These are phyloP conservation scores for Hypholoma sublateritium DNA, from an alignment of 768 basidiomycete genomes.

Conservation along the genomic window DNA sequence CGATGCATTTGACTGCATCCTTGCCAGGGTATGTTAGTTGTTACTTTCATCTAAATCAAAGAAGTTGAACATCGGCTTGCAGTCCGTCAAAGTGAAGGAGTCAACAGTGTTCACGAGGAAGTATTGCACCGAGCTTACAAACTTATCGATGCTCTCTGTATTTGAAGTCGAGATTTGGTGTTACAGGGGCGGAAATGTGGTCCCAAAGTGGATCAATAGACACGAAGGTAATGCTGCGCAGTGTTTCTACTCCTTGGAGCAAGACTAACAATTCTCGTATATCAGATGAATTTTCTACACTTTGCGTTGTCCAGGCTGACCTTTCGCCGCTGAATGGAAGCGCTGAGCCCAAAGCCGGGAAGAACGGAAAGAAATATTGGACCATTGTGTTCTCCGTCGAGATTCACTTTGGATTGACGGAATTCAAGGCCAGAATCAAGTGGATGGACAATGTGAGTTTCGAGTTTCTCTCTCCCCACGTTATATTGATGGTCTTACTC, in stretches of 20 bases:
- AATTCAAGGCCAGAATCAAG: constrained; percentile 81
- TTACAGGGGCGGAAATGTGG: constrained; percentile 68
- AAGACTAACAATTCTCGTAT: not conserved
- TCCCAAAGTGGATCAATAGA: constrained; percentile 76
- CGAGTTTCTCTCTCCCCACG: not conserved
- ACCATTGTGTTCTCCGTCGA: constrained; percentile 84
- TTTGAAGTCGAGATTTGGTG: constrained; percentile 89
- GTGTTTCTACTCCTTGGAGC: not conserved
- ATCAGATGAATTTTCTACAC: constrained; percentile 68
- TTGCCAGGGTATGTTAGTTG: constrained; percentile 53
- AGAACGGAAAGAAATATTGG: constrained; percentile 73
- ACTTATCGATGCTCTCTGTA: constrained; percentile 69
- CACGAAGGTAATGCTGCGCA: constrained; percentile 42
- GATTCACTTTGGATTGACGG: constrained; percentile 80
- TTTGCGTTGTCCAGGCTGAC: constrained; percentile 79
- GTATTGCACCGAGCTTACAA: constrained; percentile 81
- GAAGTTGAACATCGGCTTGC: constrained; percentile 2
- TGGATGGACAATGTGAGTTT: constrained; percentile 75
- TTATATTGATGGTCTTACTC: not conserved
- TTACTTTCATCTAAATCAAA: not conserved
- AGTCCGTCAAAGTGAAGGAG: constrained; percentile 78
- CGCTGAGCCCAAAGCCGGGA: constrained; percentile 65
- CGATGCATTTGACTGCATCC: constrained; percentile 82
- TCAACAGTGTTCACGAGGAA: constrained; percentile 80
- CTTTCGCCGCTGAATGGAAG: constrained; percentile 70